A percentile compares a stretch with the other conserved stretches of the same genome.
Conservation (phyloP, 352 stramenopile genomes). For the Phytopythium helicoides region DNA sequence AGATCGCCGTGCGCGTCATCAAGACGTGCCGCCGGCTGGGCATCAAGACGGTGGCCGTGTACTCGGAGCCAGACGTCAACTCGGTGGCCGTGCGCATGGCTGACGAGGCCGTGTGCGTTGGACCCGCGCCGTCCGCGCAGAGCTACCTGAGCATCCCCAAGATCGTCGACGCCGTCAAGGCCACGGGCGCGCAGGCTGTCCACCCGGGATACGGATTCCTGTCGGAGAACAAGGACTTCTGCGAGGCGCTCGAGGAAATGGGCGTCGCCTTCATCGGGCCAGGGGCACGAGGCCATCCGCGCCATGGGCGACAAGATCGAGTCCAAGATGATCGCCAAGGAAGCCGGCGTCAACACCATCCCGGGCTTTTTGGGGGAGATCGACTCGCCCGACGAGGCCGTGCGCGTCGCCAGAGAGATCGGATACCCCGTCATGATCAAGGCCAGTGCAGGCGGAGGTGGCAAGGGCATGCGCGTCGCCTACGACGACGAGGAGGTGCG, state of each 20-base stretch:
- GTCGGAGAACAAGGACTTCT: conserved; percentile 93
- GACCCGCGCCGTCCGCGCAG: conserved; percentile 69
- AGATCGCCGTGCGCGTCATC: conserved; percentile 95
- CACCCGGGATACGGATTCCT: conserved; percentile 96
- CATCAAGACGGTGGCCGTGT: conserved; percentile 94
- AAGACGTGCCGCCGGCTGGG: conserved; percentile 85
- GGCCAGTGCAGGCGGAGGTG: conserved; percentile 92
- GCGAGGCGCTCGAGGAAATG: conserved; percentile 60
- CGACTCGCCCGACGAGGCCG: conserved; percentile 68
- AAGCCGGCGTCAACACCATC: conserved; percentile 92
- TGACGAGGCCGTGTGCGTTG: conserved; percentile 71
- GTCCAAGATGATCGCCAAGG: conserved; percentile 93
- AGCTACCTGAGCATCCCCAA: conserved; percentile 93
- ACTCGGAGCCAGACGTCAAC: conserved; percentile 90
- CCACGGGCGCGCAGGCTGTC: conserved; percentile 90
- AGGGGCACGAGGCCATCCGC: conserved; percentile 77
- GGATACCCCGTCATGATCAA: conserved; percentile 99
- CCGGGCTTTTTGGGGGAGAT: conserved; percentile 92
- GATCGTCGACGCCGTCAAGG: conserved; percentile 84
- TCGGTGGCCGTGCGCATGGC: conserved; percentile 83
- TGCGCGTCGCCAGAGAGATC: conserved; percentile 90
- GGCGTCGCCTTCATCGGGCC: conserved; percentile 92
- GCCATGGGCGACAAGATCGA: conserved; percentile 95
- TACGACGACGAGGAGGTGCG: conserved; percentile 88
- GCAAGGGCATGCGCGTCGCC: conserved; percentile 97